Percentiles rank a stretch among this genome's conserved stretches.
These are phyloP conservation scores for Xylaria acuta DNA, from an alignment of 495 filamentous ascomycete species.

Conservation along the genomic window DNA sequence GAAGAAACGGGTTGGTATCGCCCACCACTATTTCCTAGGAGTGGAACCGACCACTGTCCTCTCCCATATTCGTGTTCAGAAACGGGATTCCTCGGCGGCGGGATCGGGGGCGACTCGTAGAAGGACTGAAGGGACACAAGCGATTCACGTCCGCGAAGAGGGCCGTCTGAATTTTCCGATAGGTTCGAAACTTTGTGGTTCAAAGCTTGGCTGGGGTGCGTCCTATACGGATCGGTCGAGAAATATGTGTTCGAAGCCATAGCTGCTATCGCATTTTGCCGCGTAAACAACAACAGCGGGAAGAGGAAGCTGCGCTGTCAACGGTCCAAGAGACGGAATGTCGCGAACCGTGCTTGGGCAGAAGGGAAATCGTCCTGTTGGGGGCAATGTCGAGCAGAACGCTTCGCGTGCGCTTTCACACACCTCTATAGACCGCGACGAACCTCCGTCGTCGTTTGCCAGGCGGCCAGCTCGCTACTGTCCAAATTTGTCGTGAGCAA, in stretches of 20 bases:
- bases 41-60: constrained; percentile 32
- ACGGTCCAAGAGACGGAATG: neutral
- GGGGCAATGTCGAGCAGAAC: neutral
- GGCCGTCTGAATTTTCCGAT: constrained; percentile 41
- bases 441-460: neutral
- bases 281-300: no score
- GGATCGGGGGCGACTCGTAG: constrained; percentile 30
- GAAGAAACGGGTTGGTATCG: constrained; percentile 46
- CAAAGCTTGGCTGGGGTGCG: constrained; percentile 39
- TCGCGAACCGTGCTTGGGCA: neutral
- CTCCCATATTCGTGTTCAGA: constrained; percentile 23
- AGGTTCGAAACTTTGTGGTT: constrained; percentile 52
- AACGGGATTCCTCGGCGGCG: constrained; percentile 16
- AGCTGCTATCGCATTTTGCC: constrained; percentile 16
- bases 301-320: neutral
- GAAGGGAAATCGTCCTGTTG: neutral
- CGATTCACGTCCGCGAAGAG: constrained; percentile 47
- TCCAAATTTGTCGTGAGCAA: neutral
- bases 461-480: neutral
- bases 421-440: neutral
- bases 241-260: constrained; percentile 35
- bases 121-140: constrained; percentile 50
- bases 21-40: constrained; percentile 30
- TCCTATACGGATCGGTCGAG: constrained; percentile 26
- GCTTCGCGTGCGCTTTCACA: neutral